Evolutionary conservation across 1,284 basidiomycete genomes (phyloP).

Genomic region (Ustilago bromivora): DNA sequence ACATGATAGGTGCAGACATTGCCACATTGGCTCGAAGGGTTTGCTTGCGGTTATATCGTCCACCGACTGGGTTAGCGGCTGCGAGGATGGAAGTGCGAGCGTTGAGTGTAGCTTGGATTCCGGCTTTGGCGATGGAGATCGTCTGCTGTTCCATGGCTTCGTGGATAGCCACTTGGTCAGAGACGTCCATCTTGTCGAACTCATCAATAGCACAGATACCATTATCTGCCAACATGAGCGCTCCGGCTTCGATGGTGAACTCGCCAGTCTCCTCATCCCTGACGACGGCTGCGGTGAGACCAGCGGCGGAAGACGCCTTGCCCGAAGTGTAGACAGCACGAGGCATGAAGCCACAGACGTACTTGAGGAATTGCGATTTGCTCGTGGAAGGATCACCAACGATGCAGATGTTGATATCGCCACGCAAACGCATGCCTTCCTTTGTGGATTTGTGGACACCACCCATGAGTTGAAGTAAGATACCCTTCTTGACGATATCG

Average conservation of each 20-base stretch:
- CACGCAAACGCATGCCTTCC: conserved; percentile 96
- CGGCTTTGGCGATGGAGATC: conserved; percentile 98
- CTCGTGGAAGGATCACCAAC: conserved; percentile 96
- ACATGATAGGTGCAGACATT: conserved; percentile 99
- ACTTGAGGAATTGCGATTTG: conserved; percentile 99
- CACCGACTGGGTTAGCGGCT: conserved; percentile 96
- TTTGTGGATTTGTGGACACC: conserved; percentile 97
- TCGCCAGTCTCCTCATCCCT: conserved; percentile 99
- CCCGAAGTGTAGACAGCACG: conserved; percentile 99
- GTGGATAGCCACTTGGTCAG: conserved; percentile 98
- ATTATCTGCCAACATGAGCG: conserved; percentile 98
- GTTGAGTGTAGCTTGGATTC: conserved; percentile 97
- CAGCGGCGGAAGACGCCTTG: conserved; percentile 97
- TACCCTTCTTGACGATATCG: conserved; percentile 82
- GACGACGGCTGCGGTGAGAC: conserved; percentile 97
- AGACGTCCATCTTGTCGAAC: conserved; percentile 99
- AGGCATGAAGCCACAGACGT: conserved; percentile 98
- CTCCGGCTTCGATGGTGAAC: conserved; percentile 95
- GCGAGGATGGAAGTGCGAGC: conserved; percentile 97
- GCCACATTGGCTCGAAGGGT: conserved; percentile 93
- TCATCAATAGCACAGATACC: conserved; percentile 99
- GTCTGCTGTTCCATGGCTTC: conserved; percentile 99
- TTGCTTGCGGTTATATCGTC: conserved; percentile 95
- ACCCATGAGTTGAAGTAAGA: conserved; percentile 98
- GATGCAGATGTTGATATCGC: conserved; percentile 98